Evolutionary conservation across 768 basidiomycete species (phyloP).

Genomic region (Psilocybe subaeruginosa): DNA sequence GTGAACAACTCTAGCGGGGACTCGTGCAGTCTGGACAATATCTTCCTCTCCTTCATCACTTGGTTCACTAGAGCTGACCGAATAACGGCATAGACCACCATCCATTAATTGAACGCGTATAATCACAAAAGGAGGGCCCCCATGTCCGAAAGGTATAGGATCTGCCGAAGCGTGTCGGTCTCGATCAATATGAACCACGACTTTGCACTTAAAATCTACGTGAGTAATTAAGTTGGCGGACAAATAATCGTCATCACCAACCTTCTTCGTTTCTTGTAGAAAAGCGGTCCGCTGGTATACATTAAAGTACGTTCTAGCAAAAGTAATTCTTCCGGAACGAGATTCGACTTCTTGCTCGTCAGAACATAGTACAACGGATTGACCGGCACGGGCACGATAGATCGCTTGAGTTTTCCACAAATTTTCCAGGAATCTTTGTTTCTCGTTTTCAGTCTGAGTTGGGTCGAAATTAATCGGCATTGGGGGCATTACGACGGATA

Average conservation of each 20-base stretch:
- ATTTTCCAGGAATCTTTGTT: constrained; percentile 84
- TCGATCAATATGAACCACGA: constrained; percentile 86
- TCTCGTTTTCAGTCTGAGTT: constrained; percentile 62
- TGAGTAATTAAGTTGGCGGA: background rate
- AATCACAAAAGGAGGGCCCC: constrained; percentile 73
- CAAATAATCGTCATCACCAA: constrained; percentile 29
- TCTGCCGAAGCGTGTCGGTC: constrained; percentile 78
- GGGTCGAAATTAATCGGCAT: constrained; percentile 69
- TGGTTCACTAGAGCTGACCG: constrained; percentile 74
- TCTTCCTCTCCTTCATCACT: constrained; percentile 80
- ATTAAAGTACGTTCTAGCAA: constrained; percentile 87
- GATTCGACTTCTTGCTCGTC: constrained; percentile 80
- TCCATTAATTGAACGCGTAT: constrained; percentile 84
- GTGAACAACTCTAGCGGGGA: constrained; percentile 77
- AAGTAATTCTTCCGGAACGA: constrained; percentile 58
- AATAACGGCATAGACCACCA: constrained; percentile 81
- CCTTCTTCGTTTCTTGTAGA: constrained; percentile 80
- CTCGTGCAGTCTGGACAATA: constrained; percentile 75
- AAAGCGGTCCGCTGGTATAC: constrained; percentile 84
- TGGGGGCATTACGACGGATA: constrained; percentile 80
- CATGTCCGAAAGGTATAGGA: constrained; percentile 74
- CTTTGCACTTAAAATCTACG: constrained; percentile 66
- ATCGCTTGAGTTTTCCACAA: constrained; percentile 88
- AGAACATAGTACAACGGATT: constrained; percentile 71
- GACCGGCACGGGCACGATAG: constrained; percentile 71